phyloP scores from a whole-genome alignment of 2,329 filamentous ascomycete genomes.

The Cladophialophora bantiana region DNA sequence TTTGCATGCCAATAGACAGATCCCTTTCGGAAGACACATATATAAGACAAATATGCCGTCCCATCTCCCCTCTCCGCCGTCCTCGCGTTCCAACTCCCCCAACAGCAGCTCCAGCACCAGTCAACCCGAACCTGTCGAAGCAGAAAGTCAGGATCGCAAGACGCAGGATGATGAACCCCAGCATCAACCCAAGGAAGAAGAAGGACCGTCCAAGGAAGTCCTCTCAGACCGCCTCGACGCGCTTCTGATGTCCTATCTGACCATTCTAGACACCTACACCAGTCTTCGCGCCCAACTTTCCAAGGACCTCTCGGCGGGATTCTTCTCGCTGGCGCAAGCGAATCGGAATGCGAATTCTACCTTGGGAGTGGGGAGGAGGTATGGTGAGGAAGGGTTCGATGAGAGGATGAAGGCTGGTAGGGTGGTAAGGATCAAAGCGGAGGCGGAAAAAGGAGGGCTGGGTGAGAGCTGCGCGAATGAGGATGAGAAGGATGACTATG shows the following conservation, averaged over 20 bases:
- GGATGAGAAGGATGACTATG: slow-evolving; percentile 22
- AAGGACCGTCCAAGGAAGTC: background rate
- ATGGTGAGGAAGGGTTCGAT: slow-evolving; percentile 59
- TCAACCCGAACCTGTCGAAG: slow-evolving; percentile 2
- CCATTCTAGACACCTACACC: slow-evolving; percentile 41
- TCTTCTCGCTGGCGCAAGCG: slow-evolving; percentile 57
- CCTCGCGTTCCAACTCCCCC: slow-evolving; percentile 21
- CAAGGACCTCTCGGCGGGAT: slow-evolving; percentile 46
- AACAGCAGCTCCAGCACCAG: background rate
- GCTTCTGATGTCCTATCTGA: slow-evolving; percentile 40
- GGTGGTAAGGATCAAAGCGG: slow-evolving; percentile 38
- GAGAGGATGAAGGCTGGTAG: slow-evolving; percentile 58
- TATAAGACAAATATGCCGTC: background rate
- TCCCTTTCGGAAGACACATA: background rate
- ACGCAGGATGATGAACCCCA: slow-evolving; percentile 1
- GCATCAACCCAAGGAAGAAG: background rate
- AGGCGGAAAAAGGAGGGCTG: background rate
- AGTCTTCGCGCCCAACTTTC: slow-evolving; percentile 38
- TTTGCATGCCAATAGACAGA: background rate
- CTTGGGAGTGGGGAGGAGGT: slow-evolving; percentile 49
- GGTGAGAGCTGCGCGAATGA: slow-evolving; percentile 33
- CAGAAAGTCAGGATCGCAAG: background rate
- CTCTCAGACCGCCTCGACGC: slow-evolving; percentile 34
- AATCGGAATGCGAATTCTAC: slow-evolving; percentile 55
- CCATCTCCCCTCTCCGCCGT: slow-evolving; percentile 31